Evolutionary conservation across 2,329 filamentous ascomycete genomes (phyloP).

Genomic region (Penicillium sp.): DNA sequence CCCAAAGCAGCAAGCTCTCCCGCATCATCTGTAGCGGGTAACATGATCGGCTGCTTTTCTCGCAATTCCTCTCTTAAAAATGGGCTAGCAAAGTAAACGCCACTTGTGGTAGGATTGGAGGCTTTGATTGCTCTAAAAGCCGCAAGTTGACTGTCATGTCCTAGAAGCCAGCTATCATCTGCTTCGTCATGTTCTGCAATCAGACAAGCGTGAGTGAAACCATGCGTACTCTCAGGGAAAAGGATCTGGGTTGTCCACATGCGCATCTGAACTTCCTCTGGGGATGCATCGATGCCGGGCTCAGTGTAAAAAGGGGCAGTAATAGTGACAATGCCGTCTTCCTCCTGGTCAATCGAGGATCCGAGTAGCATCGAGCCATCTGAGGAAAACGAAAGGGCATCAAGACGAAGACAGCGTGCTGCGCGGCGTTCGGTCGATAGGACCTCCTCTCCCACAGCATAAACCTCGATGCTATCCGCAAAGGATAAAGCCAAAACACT

Average conservation of each 20-base stretch:
- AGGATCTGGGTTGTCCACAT: conserved; percentile 85
- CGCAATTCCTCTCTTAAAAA: conserved; percentile 44
- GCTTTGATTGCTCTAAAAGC: conserved; percentile 74
- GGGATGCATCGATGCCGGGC: conserved; percentile 49
- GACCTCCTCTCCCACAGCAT: conserved; percentile 65
- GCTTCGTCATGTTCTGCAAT: conserved; percentile 51
- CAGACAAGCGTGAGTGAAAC: conserved; percentile 73
- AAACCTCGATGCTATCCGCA: conserved; percentile 83
- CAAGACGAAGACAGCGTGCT: conserved; percentile 74
- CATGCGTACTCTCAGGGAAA: conserved; percentile 75
- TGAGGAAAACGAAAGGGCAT: conserved; percentile 69
- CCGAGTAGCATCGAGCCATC: conserved; percentile 77
- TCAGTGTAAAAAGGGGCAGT: conserved; percentile 75
- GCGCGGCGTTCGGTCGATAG: conserved; percentile 66
- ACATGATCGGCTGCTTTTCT: conserved; percentile 64
- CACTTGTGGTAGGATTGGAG: conserved; percentile 71
- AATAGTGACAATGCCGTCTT: conserved; percentile 70
- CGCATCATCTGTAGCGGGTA: conserved; percentile 65
- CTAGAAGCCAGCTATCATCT: conserved; percentile 72
- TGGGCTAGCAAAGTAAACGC: conserved; percentile 75
- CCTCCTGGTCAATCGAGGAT: conserved; percentile 64
- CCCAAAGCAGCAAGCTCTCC: conserved; percentile 72
- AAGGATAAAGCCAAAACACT: conserved; percentile 81
- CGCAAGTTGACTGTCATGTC: conserved; percentile 72
- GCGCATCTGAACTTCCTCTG: conserved; percentile 62